Evolutionary conservation across 2,329 filamentous ascomycete species (phyloP).

Genomic region (Hypoxylon rubiginosum): DNA sequence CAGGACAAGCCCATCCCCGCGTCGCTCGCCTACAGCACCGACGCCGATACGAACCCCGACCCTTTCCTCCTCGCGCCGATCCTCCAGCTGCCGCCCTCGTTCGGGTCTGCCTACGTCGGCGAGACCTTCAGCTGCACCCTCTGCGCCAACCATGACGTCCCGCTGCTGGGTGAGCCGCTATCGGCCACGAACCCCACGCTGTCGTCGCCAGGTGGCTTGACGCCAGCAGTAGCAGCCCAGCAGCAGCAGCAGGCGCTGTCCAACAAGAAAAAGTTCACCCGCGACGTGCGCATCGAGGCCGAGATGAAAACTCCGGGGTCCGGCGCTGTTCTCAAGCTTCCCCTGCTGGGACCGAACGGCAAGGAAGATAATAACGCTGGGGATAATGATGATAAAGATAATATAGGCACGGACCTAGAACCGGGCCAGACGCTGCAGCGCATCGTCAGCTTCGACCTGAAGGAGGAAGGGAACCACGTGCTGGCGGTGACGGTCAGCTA

Average conservation of each 20-base stretch:
- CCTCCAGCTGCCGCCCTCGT: slow-evolving; percentile 88
- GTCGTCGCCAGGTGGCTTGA: slow-evolving; percentile 10
- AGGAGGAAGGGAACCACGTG: slow-evolving; percentile 94
- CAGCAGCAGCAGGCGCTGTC: slow-evolving; percentile 37
- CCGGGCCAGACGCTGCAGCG: slow-evolving; percentile 80
- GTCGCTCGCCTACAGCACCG: slow-evolving; percentile 77
- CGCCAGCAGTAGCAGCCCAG: slow-evolving; percentile 13
- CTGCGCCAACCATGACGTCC: slow-evolving; percentile 90
- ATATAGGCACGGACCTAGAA: slow-evolving; percentile 68
- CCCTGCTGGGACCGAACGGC: slow-evolving; percentile 62
- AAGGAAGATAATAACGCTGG: slow-evolving; percentile 12
- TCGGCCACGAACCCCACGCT: slow-evolving; percentile 6
- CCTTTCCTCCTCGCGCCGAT: slow-evolving; percentile 72
- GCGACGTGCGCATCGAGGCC: slow-evolving; percentile 84
- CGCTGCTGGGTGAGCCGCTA: slow-evolving; percentile 39
- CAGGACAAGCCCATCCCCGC: slow-evolving; percentile 65
- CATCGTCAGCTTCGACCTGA: slow-evolving; percentile 87
- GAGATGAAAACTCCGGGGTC: slow-evolving; percentile 93
- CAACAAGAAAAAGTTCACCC: slow-evolving; percentile 66
- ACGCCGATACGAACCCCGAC: slow-evolving; percentile 61
- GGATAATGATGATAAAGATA: slow-evolving; percentile 42
- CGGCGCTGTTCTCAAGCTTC: slow-evolving; percentile 71
- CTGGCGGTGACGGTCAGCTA: slow-evolving; percentile 94
- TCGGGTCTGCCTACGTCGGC: slow-evolving; percentile 95
- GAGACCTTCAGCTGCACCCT: slow-evolving; percentile 95